Base-by-base conservation (phyloP, 164 flowering plant genomes). In the Malania oleifera region DNA sequence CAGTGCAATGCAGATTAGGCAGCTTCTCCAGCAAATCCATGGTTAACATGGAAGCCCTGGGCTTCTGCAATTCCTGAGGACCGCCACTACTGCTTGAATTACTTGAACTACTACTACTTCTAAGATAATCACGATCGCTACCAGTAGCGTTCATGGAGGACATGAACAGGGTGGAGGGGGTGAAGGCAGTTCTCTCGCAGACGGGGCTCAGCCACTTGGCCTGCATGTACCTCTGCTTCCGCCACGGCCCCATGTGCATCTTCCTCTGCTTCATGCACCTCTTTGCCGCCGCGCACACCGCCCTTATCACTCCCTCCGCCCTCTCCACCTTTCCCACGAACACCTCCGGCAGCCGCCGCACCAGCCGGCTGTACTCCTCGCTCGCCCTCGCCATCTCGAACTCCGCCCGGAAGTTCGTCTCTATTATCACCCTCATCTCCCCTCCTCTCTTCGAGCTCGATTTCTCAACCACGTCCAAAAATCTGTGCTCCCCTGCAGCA, bases 171-270 rank as follows among this genome's bases (percentile, higher is more conserved):
- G n/a, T 14, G 45, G 20, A 4, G 44, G 9, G 0, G 68, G n/a
- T 5, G 25, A 1, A n/a, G 9, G 68, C 26, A 7, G 54, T 65
- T 48, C 85, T 59, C 56, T 77, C 68, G 20, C 63, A 69, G 8
- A 2, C 9, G 5, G 63, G 20, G 35, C 80, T 77, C 8, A 95
- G 66, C 99, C 99, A 95, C 66, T 95, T 95, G 4, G 95, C 92
- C 60, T 82, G 81, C 89, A 91, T 75, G 67, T 91, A 91, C 60
- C 78, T 81, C 15, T 88, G 83, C 71, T 84, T 88, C 63, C 99
- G 81, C 99, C 97, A 91, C 6, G 99, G 97, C 0, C 73, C 95
- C 72, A 86, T 61, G 65, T 90, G 97, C 89, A 95, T 88, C 47
- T 85, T 89, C 70, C 78, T 95, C 67, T 88, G 86, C 69, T 87